Evolutionary conservation across 148 eudicot genomes (phyloP), one percentile per base, ranked within the genome.

Genomic region (Chenopodium quinoa): DNA sequence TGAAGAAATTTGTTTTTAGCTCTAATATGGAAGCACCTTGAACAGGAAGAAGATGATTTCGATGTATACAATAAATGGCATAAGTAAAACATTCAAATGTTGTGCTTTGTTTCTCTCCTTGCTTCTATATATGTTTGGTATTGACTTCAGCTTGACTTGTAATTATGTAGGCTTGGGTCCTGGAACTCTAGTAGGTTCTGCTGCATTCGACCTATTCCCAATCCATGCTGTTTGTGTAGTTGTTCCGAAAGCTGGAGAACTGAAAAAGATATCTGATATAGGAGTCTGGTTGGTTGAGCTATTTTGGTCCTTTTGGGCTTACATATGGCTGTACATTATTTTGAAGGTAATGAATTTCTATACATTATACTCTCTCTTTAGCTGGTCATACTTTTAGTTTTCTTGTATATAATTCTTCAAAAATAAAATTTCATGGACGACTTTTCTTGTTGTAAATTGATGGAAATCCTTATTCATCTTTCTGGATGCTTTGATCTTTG

Each of bases 241-340:
- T 80, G 94, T 95, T 68, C 97, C 98, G 46, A 95, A 90, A 89
- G 93, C 96, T 85, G 97, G 98, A 87, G 94, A 95, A 70, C 78
- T 93, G 79, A 95, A 95, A 81, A 95, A 92, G 92, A 95, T 95
- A 82, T 92, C 98, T 47, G 97, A 95, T 85, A 11, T 95, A 56
- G 98, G 98, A 80, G 97, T 95, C 54, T 95, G 98, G 98, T 86
- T 95, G 46, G 96, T 95, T 32, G 98, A 91, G 86, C 91, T 95
- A 79, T 88, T 91, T 89, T 95, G 98, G 97, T 95, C 98, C 68
- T 95, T 95, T 84, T 95, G 98, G 98, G 97, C 98, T 74, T 95
- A 93, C 82, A 74, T 93, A 74, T 93, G 98, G 97, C 89, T 95
- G 14, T 95, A 95, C 78, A 91, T 93, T 75, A 93, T 95, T 50